phyloP scores from a whole-genome alignment of 306 rosid genomes.

The Sesbania bispinosa region DNA sequence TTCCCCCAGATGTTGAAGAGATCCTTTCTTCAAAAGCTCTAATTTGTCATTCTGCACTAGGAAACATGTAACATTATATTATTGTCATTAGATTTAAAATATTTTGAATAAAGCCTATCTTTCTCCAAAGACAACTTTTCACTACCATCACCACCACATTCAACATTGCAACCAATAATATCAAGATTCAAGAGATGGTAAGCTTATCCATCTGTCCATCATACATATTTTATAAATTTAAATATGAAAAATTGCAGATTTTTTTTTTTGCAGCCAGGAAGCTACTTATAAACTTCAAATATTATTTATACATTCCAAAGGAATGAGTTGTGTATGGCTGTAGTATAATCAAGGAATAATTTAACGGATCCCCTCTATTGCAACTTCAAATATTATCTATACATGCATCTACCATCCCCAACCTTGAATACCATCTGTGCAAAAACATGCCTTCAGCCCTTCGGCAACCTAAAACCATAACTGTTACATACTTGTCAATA shows the following conservation, averaged over 20 bases:
- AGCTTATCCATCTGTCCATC: neutral
- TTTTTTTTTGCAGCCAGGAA: neutral
- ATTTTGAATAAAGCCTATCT: neutral
- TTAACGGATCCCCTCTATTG: neutral
- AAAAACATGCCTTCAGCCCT: neutral
- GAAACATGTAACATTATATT: slow-evolving; percentile 2
- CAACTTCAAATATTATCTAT: neutral
- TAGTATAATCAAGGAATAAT: neutral
- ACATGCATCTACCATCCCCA: neutral
- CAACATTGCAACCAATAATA: neutral
- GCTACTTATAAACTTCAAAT: neutral
- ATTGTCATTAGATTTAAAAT: slow-evolving; percentile 1
- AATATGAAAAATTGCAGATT: neutral
- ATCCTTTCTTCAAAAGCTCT: slow-evolving; percentile 74
- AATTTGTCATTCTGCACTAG: slow-evolving; percentile 83
- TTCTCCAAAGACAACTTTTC: slow-evolving; percentile 6
- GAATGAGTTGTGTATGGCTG: neutral
- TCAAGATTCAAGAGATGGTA: neutral
- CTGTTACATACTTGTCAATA: neutral
- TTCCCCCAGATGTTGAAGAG: slow-evolving; percentile 99
- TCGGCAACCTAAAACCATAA: neutral
- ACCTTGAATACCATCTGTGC: neutral
- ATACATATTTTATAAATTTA: neutral
- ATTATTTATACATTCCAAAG: neutral
- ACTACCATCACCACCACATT: neutral